Evolutionary conservation across 2,329 filamentous ascomycete species (phyloP).

Genomic region (Botrytis elliptica): DNA sequence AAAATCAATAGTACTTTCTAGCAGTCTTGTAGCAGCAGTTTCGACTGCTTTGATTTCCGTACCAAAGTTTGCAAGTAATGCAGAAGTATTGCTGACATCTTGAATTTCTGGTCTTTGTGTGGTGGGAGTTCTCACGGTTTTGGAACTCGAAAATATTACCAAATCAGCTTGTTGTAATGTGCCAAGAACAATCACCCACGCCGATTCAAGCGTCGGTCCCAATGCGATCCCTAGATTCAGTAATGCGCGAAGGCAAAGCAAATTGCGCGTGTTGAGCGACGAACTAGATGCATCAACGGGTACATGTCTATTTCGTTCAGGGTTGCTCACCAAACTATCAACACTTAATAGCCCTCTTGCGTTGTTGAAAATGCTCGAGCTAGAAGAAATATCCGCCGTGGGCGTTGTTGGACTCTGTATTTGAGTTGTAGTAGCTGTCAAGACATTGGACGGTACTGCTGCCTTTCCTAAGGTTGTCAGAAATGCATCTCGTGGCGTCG

Average conservation of each 20-base stretch:
- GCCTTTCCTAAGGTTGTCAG: slow-evolving; percentile 91
- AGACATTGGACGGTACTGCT: slow-evolving; percentile 79
- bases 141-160: slow-evolving; percentile 64
- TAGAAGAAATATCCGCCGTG: slow-evolving; percentile 44
- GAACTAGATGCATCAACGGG: slow-evolving; percentile 54
- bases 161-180: slow-evolving; percentile 92
- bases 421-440: slow-evolving; percentile 58
- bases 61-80: slow-evolving; percentile 64
- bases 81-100: slow-evolving; percentile 38
- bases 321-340: slow-evolving; percentile 64
- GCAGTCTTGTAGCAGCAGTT: slow-evolving; percentile 77
- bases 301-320: slow-evolving; percentile 59
- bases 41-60: slow-evolving; percentile 86
- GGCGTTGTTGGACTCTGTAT: slow-evolving; percentile 48
- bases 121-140: slow-evolving; percentile 52
- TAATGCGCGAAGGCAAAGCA: slow-evolving; percentile 84
- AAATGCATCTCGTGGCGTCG: slow-evolving; percentile 89
- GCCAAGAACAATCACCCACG: slow-evolving; percentile 90
- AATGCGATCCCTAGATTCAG: slow-evolving; percentile 95
- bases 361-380: slow-evolving; percentile 60
- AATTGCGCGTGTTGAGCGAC: slow-evolving; percentile 79
- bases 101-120: slow-evolving; percentile 47
- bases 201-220: slow-evolving; percentile 77
- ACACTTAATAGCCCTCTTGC: slow-evolving; percentile 72
- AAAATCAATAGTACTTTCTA: slow-evolving; percentile 91